Evolutionary conservation across 1,284 basidiomycete genomes (phyloP).

Genomic region (Sanghuangporus weigelae): DNA sequence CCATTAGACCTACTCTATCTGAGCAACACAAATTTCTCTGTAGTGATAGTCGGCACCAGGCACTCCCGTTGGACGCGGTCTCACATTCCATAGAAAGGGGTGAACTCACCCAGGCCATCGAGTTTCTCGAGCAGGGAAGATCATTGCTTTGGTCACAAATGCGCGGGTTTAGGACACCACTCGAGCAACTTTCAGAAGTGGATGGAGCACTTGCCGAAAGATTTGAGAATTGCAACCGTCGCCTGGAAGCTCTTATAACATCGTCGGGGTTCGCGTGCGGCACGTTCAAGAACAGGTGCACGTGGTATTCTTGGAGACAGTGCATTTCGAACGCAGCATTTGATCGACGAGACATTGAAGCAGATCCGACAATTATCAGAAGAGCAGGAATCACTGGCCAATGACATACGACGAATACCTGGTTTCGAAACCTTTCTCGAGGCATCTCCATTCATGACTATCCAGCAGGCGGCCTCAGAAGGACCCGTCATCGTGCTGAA

Average conservation of each 20-base stretch:
- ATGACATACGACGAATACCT: background rate
- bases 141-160: background rate
- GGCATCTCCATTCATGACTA: background rate
- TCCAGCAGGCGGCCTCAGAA: background rate
- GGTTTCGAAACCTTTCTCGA: background rate
- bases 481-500: too few species aligned
- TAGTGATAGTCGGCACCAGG: background rate
- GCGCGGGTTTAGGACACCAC: background rate
- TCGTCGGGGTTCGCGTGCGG: background rate
- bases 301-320: background rate
- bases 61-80: background rate
- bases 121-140: background rate
- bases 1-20: background rate
- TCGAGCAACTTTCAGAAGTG: background rate
- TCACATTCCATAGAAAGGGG: too few species aligned
- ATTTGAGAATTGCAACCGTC: background rate
- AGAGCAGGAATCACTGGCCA: background rate
- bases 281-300: background rate
- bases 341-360: background rate
- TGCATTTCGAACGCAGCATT: background rate
- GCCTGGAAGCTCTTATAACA: background rate
- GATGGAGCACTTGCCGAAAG: background rate
- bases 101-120: background rate
- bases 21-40: background rate
- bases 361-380: background rate